Base-by-base conservation (phyloP, 345 rosid species). In the Gossypium australe region DNA sequence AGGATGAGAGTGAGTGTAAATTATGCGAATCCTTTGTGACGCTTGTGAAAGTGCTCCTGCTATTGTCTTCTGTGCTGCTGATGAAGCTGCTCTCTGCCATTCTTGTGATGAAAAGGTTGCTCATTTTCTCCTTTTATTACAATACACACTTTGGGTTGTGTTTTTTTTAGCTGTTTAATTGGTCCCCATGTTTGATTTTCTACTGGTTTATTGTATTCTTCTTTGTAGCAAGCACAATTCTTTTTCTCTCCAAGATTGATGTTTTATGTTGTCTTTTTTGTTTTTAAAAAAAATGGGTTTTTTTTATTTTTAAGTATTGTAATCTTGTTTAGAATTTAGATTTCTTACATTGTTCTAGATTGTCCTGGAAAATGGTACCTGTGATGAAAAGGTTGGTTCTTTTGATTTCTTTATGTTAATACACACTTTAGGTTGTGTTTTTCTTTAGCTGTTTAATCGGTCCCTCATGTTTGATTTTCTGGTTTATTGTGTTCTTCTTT, bases 11-110 rank as follows among this genome's bases (percentile, higher is more conserved):
- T 57, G 61, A 57, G 61, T 18, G 29, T 9, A 25, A 22, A 57
- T 57, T 3, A 57, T 57, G 61, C 27, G 61, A 22, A 57, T 57
- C 61, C 61, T 57, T 57, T 57, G 61, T 18, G 61, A 57, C 13
- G 61, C 61, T 9, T 57, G 61, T 20, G 61, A 57, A 22, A 20
- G 60, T 56, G 25, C 86, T 92, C 72, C 92, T 55, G 98, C 98
- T 10, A 72, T 82, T 66, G 83, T 90, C 55, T 94, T 92, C 83
- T 94, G 98, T 67, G 97, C 97, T 41, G 97, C 93, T 48, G 93
- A 92, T 75, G 97, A 92, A 85, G 97, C 97, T 11, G 91, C 97
- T n/a, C 94, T 94, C 45, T 94, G 97, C 78, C 82, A 71, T 79
- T 80, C 90, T 77, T 94, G 97, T 73, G 61, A 57, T 57, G 61